Base-by-base conservation (phyloP, 2,329 filamentous ascomycete genomes). In the Phialocephala subalpina region DNA sequence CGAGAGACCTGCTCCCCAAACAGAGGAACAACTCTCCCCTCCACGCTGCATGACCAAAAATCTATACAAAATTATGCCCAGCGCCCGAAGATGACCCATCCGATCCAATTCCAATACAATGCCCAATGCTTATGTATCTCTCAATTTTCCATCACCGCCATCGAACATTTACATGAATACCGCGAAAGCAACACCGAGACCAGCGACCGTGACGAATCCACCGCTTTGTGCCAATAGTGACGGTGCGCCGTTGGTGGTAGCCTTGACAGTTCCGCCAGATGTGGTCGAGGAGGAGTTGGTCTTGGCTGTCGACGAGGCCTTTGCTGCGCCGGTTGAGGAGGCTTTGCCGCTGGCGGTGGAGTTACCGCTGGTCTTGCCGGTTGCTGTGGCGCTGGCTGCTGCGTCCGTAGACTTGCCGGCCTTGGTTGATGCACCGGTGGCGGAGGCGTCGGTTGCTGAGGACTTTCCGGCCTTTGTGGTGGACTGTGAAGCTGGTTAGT, bases 301-400 rank as follows among this genome's bases (percentile, higher is more conserved):
- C 78, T 78, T 67, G 73, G 78, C 55, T 75, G 74, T 56, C 78
- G 80, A 59, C 8, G 55, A 49, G 27, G 60, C 60, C 25, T 45
- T 65, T 14, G 62, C 58, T 14, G 52, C 20, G 18, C 55, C 60
- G 27, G 58, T 62, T 9, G 64, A 18, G 35, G 63, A 65, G 9
- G 63, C 60, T 35, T 40, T 65, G 57, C 49, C 57, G 53, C 27
- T 36, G 3, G 52, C 56, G 18, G 58, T 64, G 20, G 61, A 62
- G 56, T 67, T 64, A 36, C 35, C 33, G 36, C 49, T 29, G 11
- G 60, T 53, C 20, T 64, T 69, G 22, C 58, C 62, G 7, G 68
- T 65, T 60, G 65, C 63, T 42, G 67, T 36, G 33, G 62, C 59
- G 42, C 38, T 66, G 29, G 69, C 20, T 16, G 63, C 25, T 2